Evolutionary conservation across 768 basidiomycete species (phyloP), one percentile per base, ranked within the genome.

Genomic region (Boletus rex-veris): DNA sequence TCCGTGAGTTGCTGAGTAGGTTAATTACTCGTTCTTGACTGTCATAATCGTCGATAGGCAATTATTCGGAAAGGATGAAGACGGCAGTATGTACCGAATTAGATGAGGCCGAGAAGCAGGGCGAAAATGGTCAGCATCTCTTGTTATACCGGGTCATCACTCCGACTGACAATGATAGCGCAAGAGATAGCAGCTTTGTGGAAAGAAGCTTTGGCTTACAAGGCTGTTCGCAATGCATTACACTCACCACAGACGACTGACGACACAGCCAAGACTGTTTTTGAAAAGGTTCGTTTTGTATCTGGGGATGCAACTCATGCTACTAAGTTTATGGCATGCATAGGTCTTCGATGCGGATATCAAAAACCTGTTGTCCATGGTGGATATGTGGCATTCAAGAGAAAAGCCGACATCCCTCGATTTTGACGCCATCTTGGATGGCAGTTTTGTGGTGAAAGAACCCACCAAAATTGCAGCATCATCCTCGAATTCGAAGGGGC

Each of bases 21-120:
- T 15, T 24, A 19, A 7, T 18, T 6, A 2, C 45, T 16, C 45
- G 0, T 26, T 45, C 30, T 15, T 33, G 33, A 10, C 42, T 38
- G 10, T 62, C 37, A 21, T 18, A 19, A 39, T 21, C 30, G 10
- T 18, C 33, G 31, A 55, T 59, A 97, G 94, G n/a, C 94, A 98
- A 71, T 71, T 99, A 8, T 98, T 98, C 59, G 97, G 97, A 19
- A 91, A 95, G 67, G 93, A 97, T 68, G 85, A 93, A 64, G 86
- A 89, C 53, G 86, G 90, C 2, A 77, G 74, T 3, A 78, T n/a
- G n/a, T n/a, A n/a, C 77, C 0, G 97, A 98, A 70, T 76, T 99
- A 4, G 92, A 98, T 58, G 88, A 92, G 40, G 97, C 97, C 0
- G 88, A 92, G 69, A 87, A 88, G 63, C 83, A 90, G 48, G 96